These are phyloP conservation scores for Plantago elongata DNA, from an alignment of 257 asterid species.

Conservation along the genomic window DNA sequence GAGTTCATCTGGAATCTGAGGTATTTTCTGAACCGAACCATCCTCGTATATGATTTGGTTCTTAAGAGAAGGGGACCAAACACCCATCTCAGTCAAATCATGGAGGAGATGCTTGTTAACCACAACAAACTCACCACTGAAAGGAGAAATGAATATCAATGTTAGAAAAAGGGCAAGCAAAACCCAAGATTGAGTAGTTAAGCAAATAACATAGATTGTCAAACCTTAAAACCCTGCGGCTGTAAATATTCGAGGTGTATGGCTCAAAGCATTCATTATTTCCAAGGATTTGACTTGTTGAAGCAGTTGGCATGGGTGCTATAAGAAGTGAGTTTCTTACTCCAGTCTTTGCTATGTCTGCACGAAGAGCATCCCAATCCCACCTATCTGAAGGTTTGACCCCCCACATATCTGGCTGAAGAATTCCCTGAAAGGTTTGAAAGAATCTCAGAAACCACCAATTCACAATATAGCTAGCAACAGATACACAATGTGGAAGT, in stretches of 20 bases:
- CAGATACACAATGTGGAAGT: too few species aligned
- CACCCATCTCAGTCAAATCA: constrained; percentile 90
- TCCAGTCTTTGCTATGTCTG: constrained; percentile 54
- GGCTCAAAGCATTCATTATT: constrained; percentile 98
- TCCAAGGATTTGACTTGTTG: constrained; percentile 99
- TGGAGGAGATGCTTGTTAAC: constrained; percentile 95
- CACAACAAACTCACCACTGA: constrained; percentile 95
- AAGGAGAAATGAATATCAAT: constrained; percentile 7
- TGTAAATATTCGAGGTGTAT: constrained; percentile 87
- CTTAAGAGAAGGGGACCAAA: constrained; percentile 83
- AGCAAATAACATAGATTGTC: constrained; percentile 2
- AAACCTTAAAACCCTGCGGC: constrained; percentile 90
- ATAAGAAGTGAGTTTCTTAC: constrained; percentile 87
- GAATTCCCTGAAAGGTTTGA: constrained; percentile 53
- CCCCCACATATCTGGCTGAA: constrained; percentile 99
- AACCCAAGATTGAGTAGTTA: background rate
- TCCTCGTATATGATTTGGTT: constrained; percentile 74
- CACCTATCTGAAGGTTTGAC: constrained; percentile 74
- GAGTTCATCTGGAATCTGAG: constrained; percentile 67
- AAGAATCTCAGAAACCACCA: background rate
- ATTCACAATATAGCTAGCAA: too few species aligned
- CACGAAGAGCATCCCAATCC: constrained; percentile 85
- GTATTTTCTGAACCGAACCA: constrained; percentile 85
- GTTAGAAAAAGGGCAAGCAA: constrained; percentile 18
- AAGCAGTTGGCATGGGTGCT: constrained; percentile 99